These are phyloP conservation scores for Talaromyces sp. DNA, from an alignment of 2,329 filamentous ascomycete species.

Conservation along the genomic window DNA sequence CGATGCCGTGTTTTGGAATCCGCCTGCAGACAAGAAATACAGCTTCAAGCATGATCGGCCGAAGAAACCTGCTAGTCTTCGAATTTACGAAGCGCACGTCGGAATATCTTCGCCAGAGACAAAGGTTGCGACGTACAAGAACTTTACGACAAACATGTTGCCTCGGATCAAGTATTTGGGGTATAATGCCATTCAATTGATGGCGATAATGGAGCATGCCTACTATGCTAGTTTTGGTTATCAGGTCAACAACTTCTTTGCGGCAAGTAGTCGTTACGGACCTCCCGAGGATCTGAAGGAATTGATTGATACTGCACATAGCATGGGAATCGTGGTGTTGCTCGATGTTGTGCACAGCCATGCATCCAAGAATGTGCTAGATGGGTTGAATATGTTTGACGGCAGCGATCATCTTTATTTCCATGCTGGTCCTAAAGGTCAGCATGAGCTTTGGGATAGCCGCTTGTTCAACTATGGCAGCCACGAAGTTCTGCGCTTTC, in stretches of 20 bases:
- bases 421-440: conserved; percentile 78
- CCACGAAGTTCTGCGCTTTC: conserved; percentile 92
- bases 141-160: conserved; percentile 90
- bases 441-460: conserved; percentile 93
- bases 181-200: conserved; percentile 97
- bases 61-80: conserved; percentile 76
- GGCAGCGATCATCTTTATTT: conserved; percentile 95
- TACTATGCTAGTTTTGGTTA: conserved; percentile 99
- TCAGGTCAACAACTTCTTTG: conserved; percentile 98
- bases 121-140: conserved; percentile 89
- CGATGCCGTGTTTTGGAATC: conserved; percentile 97
- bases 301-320: conserved; percentile 90
- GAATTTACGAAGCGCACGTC: conserved; percentile 98
- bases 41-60: conserved; percentile 79
- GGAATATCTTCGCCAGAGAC: conserved; percentile 92
- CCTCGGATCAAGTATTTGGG: conserved; percentile 85
- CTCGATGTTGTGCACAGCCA: conserved; percentile 97
- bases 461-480: conserved; percentile 94
- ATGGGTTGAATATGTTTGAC: conserved; percentile 94
- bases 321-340: conserved; percentile 83
- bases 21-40: conserved; percentile 71
- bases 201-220: conserved; percentile 99
- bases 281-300: conserved; percentile 93
- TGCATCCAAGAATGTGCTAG: conserved; percentile 93
- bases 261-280: conserved; percentile 92